A percentile compares a stretch with the other conserved stretches of the same genome.
phyloP scores from a whole-genome alignment of 2,329 filamentous ascomycete species.

The Sarocladiaceae sp. region DNA sequence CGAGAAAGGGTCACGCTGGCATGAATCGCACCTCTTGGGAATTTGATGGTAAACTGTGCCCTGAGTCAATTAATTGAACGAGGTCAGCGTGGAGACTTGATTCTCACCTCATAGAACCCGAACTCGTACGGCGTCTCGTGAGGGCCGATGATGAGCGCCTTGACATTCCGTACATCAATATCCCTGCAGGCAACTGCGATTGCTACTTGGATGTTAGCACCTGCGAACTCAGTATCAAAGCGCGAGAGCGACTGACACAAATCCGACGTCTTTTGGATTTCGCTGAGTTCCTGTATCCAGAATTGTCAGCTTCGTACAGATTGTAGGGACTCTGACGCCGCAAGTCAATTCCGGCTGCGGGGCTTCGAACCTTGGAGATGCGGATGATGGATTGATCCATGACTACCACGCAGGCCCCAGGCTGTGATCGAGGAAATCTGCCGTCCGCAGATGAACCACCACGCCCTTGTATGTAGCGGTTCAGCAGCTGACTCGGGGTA shows the following conservation, averaged over 20 bases:
- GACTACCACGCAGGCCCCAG: neutral
- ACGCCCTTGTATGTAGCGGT: no score
- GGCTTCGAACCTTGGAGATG: slow-evolving; percentile 67
- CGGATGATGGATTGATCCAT: slow-evolving; percentile 71
- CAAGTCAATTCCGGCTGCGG: slow-evolving; percentile 20
- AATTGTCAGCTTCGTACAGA: slow-evolving; percentile 21
- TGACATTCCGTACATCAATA: slow-evolving; percentile 81
- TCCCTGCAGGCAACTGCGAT: slow-evolving; percentile 86
- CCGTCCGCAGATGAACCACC: neutral
- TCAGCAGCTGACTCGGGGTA: no score
- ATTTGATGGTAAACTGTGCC: slow-evolving; percentile 67
- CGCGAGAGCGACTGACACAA: slow-evolving; percentile 47
- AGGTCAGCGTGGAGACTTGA: slow-evolving; percentile 11
- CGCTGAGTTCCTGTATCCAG: slow-evolving; percentile 66
- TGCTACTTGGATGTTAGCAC: slow-evolving; percentile 43
- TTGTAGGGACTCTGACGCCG: neutral
- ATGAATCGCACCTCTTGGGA: slow-evolving; percentile 77
- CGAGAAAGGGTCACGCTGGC: no score
- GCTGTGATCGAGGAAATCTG: neutral
- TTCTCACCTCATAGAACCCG: slow-evolving; percentile 82
- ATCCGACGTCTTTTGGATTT: slow-evolving; percentile 79
- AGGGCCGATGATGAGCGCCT: slow-evolving; percentile 84
- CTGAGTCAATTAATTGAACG: slow-evolving; percentile 6
- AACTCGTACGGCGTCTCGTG: slow-evolving; percentile 96
- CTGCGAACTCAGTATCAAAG: neutral